phyloP scores from a whole-genome alignment of 176 grass and related monocot genomes.

The barley (Hordeum vulgare) region DNA sequence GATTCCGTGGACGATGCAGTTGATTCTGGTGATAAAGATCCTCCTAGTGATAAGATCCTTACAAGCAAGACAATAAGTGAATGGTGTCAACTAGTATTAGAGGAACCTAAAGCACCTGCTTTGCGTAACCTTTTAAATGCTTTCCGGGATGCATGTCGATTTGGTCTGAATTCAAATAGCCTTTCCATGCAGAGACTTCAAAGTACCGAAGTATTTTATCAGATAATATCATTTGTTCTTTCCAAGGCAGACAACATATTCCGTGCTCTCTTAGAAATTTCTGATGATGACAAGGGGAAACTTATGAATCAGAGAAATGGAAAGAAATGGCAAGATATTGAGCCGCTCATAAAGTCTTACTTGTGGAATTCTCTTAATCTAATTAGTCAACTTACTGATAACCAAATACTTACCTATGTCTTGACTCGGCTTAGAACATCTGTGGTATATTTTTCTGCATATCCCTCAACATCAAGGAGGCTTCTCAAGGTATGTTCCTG shows the following conservation, averaged over 20 bases:
- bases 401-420: slow-evolving; percentile 48
- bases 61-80: slow-evolving; percentile 71
- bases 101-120: slow-evolving; percentile 55
- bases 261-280: slow-evolving; percentile 51
- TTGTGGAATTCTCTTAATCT: slow-evolving; percentile 59
- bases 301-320: slow-evolving; percentile 54
- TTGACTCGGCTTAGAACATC: slow-evolving; percentile 52
- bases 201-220: slow-evolving; percentile 55
- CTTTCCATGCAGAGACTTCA: slow-evolving; percentile 41
- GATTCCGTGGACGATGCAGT: slow-evolving; percentile 21
- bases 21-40: slow-evolving; percentile 29
- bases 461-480: slow-evolving; percentile 50
- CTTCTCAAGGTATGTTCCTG: slow-evolving; percentile 73
- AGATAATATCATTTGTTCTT: slow-evolving; percentile 70
- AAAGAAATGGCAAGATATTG: slow-evolving; percentile 52
- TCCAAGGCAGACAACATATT: slow-evolving; percentile 56
- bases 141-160: slow-evolving; percentile 62
- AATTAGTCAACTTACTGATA: slow-evolving; percentile 79
- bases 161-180: slow-evolving; percentile 47
- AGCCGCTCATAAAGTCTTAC: slow-evolving; percentile 74
- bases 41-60: slow-evolving; percentile 44
- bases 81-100: slow-evolving; percentile 81
- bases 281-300: slow-evolving; percentile 53
- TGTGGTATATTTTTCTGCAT: slow-evolving; percentile 42
- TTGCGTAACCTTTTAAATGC: slow-evolving; percentile 65